phyloP scores from a whole-genome alignment of 129 eudicot species.

The Gnaphalium uliginosum region DNA sequence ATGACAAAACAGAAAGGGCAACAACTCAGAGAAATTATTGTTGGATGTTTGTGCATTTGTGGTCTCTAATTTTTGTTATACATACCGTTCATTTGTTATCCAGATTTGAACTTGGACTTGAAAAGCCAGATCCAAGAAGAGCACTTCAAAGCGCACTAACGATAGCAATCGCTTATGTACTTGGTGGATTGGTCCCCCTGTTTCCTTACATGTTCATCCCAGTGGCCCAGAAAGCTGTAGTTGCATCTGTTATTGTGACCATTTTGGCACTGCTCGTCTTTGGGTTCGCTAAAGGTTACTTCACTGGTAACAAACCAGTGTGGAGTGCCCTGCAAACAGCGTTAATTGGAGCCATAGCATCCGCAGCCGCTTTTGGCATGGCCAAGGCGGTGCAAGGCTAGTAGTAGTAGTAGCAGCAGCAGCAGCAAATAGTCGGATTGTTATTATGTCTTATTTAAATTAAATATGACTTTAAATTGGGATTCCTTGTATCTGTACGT shows the following conservation, averaged over 20 bases:
- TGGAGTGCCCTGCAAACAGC: conserved; percentile 78
- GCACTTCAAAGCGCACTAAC: conserved; percentile 84
- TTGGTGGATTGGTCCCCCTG: conserved; percentile 83
- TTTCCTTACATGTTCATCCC: conserved; percentile 81
- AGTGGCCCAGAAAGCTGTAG: conserved; percentile 53
- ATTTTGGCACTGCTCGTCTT: conserved; percentile 69
- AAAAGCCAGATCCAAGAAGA: conserved; percentile 90
- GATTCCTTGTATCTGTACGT: conserved; percentile 10
- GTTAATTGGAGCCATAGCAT: conserved; percentile 78
- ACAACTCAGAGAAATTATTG: conserved; percentile 3
- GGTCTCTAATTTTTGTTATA: background rate
- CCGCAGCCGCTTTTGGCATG: conserved; percentile 97
- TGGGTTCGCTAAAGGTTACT: conserved; percentile 80
- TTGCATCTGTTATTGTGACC: conserved; percentile 64
- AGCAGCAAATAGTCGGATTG: background rate
- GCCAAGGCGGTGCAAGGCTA: conserved; percentile 78
- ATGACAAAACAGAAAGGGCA: background rate
- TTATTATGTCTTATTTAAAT: conserved; percentile 4
- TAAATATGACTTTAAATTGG: conserved; percentile 1
- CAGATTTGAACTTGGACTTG: conserved; percentile 62
- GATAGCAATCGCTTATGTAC: conserved; percentile 74
- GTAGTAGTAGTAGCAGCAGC: background rate
- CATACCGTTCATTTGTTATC: conserved; percentile 13
- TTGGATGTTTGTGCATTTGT: conserved; percentile 15
- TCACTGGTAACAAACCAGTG: conserved; percentile 67